phyloP scores from a whole-genome alignment of 257 asterid genomes.

The Primulina huaijiensis region DNA sequence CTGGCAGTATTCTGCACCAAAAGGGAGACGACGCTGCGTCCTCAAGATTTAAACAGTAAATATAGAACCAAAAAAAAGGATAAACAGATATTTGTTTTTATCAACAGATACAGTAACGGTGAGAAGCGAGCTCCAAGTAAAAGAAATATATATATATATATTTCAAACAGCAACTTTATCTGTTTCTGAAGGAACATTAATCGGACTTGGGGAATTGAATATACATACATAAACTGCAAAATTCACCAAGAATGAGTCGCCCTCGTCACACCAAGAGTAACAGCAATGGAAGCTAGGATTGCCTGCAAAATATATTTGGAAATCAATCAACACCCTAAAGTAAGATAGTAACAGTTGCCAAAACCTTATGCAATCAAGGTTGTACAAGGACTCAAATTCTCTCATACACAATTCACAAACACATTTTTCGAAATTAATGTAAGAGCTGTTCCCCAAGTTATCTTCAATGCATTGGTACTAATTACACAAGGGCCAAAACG shows the following conservation, averaged over 20 bases:
- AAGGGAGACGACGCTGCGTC: neutral
- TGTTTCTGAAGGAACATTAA: constrained; percentile 6
- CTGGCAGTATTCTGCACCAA: neutral
- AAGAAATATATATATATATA: constrained; percentile 7
- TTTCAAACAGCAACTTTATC: constrained; percentile 10
- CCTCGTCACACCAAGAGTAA: constrained; percentile 72
- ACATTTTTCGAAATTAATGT: neutral
- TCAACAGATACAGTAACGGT: neutral
- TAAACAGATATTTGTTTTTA: no score
- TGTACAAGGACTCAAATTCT: neutral
- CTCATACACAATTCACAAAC: neutral
- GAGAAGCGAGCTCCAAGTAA: neutral
- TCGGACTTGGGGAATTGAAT: constrained; percentile 29
- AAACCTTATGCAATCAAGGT: neutral
- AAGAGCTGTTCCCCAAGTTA: neutral
- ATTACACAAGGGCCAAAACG: neutral
- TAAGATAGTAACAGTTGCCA: neutral
- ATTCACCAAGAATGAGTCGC: constrained; percentile 66
- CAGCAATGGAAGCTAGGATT: constrained; percentile 60
- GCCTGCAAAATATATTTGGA: constrained; percentile 43
- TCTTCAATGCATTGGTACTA: neutral
- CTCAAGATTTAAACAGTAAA: neutral
- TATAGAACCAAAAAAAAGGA: neutral
- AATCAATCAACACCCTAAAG: neutral
- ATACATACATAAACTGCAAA: constrained; percentile 28